A percentile compares a stretch with the other conserved stretches of the same genome.
These are phyloP conservation scores for Starmerella powellii DNA, from an alignment of 805 yeast species.

Conservation along the genomic window DNA sequence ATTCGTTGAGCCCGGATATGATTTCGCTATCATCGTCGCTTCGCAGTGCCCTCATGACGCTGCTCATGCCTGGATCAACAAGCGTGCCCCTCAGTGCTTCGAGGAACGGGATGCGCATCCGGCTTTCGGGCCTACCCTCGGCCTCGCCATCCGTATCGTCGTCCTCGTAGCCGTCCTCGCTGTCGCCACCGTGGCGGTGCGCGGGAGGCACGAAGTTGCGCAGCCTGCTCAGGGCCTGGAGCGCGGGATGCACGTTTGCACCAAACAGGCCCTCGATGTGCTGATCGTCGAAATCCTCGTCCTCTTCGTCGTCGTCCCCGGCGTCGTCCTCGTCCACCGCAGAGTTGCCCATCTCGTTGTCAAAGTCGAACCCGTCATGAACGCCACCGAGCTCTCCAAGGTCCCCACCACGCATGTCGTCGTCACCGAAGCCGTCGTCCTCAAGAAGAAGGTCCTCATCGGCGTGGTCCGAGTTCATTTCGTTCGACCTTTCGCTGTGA, in stretches of 20 bases:
- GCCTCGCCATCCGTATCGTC: slow-evolving; percentile 11
- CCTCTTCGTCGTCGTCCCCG: slow-evolving; percentile 2
- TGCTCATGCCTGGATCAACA: slow-evolving; percentile 21
- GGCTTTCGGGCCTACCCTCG: slow-evolving; percentile 22
- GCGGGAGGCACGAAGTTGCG: background rate
- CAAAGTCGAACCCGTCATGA: slow-evolving; percentile 13
- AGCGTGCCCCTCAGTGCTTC: slow-evolving; percentile 4
- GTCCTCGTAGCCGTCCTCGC: slow-evolving; percentile 26
- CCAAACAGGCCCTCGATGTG: slow-evolving; percentile 1
- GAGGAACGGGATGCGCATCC: slow-evolving; percentile 8
- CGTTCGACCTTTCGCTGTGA: slow-evolving; percentile 4
- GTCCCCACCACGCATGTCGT: slow-evolving; percentile 13
- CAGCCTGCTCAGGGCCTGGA: background rate
- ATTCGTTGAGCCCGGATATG: slow-evolving; percentile 27
- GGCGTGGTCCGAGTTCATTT: slow-evolving; percentile 7
- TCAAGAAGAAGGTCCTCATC: slow-evolving; percentile 15
- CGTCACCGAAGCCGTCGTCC: slow-evolving; percentile 6
- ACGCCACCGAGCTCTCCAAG: slow-evolving; percentile 4
- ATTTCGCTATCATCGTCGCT: slow-evolving; percentile 15
- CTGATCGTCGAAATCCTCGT: slow-evolving; percentile 18
- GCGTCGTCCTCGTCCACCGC: slow-evolving; percentile 23
- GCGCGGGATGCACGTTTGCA: background rate
- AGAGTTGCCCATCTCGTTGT: slow-evolving; percentile 10
- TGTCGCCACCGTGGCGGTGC: slow-evolving; percentile 19
- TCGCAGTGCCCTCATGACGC: slow-evolving; percentile 17